These are phyloP conservation scores for Neospora caninum DNA, from an alignment of 169 alveolate genomes.

Conservation along the genomic window DNA sequence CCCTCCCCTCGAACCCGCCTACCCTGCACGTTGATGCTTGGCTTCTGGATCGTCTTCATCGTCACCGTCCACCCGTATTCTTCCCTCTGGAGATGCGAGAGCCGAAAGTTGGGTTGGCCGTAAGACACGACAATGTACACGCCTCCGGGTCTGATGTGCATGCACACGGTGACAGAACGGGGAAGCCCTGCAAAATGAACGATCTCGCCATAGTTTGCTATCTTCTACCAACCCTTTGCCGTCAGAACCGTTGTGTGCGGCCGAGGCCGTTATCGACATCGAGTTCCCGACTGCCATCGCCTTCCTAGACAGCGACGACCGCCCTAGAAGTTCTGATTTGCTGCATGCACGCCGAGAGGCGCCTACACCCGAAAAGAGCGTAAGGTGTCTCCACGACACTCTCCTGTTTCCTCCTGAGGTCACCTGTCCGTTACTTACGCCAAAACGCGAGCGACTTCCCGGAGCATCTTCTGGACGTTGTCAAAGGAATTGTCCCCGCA, in stretches of 20 bases:
- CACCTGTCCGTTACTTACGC: neutral
- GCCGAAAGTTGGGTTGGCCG: conserved; percentile 89
- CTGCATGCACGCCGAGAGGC: neutral
- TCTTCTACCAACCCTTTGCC: no score
- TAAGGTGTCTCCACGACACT: neutral
- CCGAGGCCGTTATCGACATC: neutral
- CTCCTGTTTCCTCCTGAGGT: neutral
- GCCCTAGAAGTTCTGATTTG: no score
- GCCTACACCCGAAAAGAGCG: neutral
- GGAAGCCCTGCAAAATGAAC: neutral
- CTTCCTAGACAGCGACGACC: no score
- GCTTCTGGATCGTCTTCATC: conserved; percentile 51
- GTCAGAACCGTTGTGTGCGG: neutral
- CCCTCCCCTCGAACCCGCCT: neutral
- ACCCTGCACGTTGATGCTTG: conserved; percentile 29
- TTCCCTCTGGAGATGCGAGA: conserved; percentile 79
- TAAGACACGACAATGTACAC: conserved; percentile 88
- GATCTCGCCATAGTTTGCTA: no score
- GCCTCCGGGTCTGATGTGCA: conserved; percentile 81
- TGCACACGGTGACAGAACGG: neutral
- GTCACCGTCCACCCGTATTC: conserved; percentile 53
- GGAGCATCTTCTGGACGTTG: conserved; percentile 86
- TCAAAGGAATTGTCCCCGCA: conserved; percentile 91
- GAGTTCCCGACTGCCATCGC: no score
- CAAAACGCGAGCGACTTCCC: conserved; percentile 72